These are phyloP conservation scores for Clonostachys byssicola DNA, from an alignment of 2,329 filamentous ascomycete species.

Conservation along the genomic window DNA sequence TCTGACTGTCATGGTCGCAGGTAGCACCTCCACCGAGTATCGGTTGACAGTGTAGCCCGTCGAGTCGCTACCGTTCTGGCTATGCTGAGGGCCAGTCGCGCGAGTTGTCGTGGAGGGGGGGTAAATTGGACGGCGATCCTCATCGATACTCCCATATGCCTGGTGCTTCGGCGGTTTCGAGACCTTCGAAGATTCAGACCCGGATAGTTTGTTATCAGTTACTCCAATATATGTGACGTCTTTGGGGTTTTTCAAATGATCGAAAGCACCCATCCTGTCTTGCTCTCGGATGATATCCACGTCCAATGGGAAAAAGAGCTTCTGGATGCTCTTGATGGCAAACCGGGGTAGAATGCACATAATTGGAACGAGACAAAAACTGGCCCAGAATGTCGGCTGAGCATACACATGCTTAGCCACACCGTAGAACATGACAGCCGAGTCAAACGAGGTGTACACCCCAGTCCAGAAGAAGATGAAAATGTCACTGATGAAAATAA, in stretches of 20 bases:
- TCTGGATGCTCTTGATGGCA: slow-evolving; percentile 80
- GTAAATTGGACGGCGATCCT: slow-evolving; percentile 90
- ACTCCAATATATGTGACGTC: slow-evolving; percentile 1
- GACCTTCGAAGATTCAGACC: slow-evolving; percentile 53
- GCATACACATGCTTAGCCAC: slow-evolving; percentile 76
- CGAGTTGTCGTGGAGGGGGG: slow-evolving; percentile 82
- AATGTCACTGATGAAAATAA: slow-evolving; percentile 76
- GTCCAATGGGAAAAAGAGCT: slow-evolving; percentile 89
- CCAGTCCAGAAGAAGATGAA: slow-evolving; percentile 97
- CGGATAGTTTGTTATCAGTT: neutral
- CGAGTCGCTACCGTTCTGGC: slow-evolving; percentile 89
- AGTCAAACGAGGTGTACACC: slow-evolving; percentile 61
- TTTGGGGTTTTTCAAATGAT: slow-evolving; percentile 47
- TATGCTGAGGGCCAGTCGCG: slow-evolving; percentile 68
- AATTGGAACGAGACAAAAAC: slow-evolving; percentile 72
- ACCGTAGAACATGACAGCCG: slow-evolving; percentile 62
- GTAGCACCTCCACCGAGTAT: slow-evolving; percentile 50
- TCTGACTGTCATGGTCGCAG: slow-evolving; percentile 24
- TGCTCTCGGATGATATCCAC: slow-evolving; percentile 96
- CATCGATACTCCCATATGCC: slow-evolving; percentile 65
- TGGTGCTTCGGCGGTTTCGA: slow-evolving; percentile 52
- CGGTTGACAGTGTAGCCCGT: slow-evolving; percentile 79
- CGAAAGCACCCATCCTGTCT: slow-evolving; percentile 76
- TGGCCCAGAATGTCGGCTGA: slow-evolving; percentile 81
- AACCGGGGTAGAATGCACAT: slow-evolving; percentile 87